Evolutionary conservation across 495 filamentous ascomycete genomes (phyloP).

Genomic region (Neurospora tetrasperma): DNA sequence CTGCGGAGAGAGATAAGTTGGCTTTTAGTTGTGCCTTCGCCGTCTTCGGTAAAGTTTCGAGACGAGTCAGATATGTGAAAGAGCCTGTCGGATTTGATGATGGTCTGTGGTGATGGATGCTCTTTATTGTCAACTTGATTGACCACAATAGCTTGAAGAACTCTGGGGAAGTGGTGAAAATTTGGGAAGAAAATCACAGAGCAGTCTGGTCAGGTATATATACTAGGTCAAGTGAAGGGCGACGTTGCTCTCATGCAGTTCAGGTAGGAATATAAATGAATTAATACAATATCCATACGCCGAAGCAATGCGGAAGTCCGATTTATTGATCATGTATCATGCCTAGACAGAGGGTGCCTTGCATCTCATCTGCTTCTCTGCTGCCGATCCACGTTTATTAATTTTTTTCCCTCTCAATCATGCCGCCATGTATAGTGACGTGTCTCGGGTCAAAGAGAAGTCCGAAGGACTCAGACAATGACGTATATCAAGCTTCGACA

Average conservation of each 20-base stretch:
- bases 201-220: background rate
- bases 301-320: background rate
- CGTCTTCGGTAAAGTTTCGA: background rate
- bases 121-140: too few relatives aligned
- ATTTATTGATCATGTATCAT: background rate
- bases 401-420: background rate
- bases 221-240: background rate
- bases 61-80: background rate
- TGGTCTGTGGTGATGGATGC: too few relatives aligned
- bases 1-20: background rate
- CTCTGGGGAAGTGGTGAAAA: too few relatives aligned
- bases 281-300: too few relatives aligned
- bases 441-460: background rate
- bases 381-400: background rate
- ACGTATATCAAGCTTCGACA: background rate
- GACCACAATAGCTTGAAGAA: too few relatives aligned
- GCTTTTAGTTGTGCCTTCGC: background rate
- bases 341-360: background rate
- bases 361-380: background rate
- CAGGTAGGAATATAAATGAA: too few relatives aligned
- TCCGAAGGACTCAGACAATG: background rate
- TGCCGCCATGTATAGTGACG: background rate
- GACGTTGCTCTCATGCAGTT: background rate
- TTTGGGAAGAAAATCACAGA: too few relatives aligned
- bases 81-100: background rate